Conservation (phyloP, 345 rosid species). For the Heritiera littoralis region DNA sequence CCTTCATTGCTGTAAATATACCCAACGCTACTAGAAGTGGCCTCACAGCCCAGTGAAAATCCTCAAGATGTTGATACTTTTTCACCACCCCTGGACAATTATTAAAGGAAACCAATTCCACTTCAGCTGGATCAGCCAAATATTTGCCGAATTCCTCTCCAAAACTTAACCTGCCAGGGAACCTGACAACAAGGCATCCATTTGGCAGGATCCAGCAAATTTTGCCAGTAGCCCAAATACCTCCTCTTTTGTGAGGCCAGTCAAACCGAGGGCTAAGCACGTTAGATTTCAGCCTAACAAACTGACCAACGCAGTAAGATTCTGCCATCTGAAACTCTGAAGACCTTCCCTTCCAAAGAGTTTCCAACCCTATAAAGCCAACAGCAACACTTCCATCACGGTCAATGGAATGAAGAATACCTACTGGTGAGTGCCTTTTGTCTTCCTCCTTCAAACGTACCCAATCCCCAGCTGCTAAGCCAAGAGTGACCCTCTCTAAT, state of each 20-base stretch:
- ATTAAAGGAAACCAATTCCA: conserved; percentile 64
- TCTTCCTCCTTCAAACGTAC: conserved; percentile 72
- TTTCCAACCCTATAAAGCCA: conserved; percentile 75
- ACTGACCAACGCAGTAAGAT: conserved; percentile 69
- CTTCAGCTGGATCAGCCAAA: conserved; percentile 91
- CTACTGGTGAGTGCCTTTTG: conserved; percentile 75
- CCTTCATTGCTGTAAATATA: conserved; percentile 62
- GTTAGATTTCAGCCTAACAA: conserved; percentile 62
- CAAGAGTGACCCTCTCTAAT: conserved; percentile 70
- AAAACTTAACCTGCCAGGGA: conserved; percentile 70
- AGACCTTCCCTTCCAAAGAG: conserved; percentile 75
- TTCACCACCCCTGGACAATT: conserved; percentile 60
- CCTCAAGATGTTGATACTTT: conserved; percentile 90
- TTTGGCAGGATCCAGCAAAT: conserved; percentile 65
- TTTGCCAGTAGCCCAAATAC: conserved; percentile 82
- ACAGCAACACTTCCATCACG: conserved; percentile 69
- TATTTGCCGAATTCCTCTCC: conserved; percentile 48
- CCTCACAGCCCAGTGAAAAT: conserved; percentile 91
- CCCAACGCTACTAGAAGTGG: conserved; percentile 73
- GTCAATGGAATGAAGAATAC: conserved; percentile 74
- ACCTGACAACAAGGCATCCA: conserved; percentile 78
- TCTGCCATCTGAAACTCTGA: conserved; percentile 86
- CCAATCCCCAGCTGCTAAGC: conserved; percentile 93
- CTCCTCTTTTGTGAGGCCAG: conserved; percentile 71
- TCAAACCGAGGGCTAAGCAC: conserved; percentile 78